phyloP scores from a whole-genome alignment of 768 basidiomycete genomes.

The Inosperma sp. region DNA sequence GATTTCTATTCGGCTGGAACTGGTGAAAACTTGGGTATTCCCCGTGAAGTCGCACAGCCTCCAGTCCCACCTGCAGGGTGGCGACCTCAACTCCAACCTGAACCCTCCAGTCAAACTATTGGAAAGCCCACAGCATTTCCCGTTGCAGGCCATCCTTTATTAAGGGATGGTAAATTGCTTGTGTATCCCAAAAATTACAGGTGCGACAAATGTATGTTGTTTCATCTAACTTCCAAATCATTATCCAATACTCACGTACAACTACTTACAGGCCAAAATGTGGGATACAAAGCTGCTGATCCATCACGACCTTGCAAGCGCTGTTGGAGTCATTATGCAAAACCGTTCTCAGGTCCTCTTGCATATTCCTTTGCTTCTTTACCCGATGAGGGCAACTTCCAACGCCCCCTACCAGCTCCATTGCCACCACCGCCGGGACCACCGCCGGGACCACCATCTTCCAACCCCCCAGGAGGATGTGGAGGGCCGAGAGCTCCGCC shows the following conservation, averaged over 20 bases:
- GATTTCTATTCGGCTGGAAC: slow-evolving; percentile 56
- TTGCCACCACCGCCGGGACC: background rate
- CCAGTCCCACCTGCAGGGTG: slow-evolving; percentile 25
- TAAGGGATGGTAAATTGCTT: slow-evolving; percentile 56
- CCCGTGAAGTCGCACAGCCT: slow-evolving; percentile 19
- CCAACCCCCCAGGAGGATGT: too few relatives aligned
- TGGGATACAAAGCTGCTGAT: slow-evolving; percentile 68
- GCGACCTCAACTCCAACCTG: slow-evolving; percentile 3
- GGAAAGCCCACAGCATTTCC: slow-evolving; percentile 61
- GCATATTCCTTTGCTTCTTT: slow-evolving; percentile 39
- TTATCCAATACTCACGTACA: background rate
- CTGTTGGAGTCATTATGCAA: slow-evolving; percentile 71
- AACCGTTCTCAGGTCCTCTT: slow-evolving; percentile 57
- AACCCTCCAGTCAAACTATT: slow-evolving; percentile 37
- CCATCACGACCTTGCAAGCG: slow-evolving; percentile 62
- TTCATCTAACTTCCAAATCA: background rate
- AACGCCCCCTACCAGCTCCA: slow-evolving; percentile 10
- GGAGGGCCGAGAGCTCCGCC: too few relatives aligned
- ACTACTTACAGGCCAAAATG: slow-evolving; percentile 54
- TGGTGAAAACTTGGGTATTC: slow-evolving; percentile 13
- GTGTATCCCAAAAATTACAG: slow-evolving; percentile 63
- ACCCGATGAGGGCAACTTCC: slow-evolving; percentile 7
- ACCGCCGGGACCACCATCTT: background rate
- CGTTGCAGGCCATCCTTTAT: slow-evolving; percentile 60
- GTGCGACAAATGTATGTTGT: slow-evolving; percentile 69